Evolutionary conservation across 371 early-diverging fungal genomes (phyloP).

Genomic region (Lichtheimia hyalospora): DNA sequence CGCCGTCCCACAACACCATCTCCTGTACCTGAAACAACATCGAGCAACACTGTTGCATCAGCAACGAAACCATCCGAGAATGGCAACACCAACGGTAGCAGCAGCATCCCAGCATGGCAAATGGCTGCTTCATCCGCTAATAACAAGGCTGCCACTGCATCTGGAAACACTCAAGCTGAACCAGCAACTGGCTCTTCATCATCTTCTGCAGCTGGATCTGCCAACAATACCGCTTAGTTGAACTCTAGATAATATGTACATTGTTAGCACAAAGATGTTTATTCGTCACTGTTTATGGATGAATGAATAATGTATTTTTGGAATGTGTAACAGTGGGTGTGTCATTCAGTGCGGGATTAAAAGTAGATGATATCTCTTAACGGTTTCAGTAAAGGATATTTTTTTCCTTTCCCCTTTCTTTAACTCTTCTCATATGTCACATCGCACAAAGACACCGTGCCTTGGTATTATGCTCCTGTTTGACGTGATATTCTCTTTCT

Average conservation of each 20-base stretch:
- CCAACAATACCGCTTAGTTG: not conserved
- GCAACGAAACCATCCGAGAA: slow-evolving; percentile 25
- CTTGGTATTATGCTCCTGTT: too few relatives aligned
- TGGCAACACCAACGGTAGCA: slow-evolving; percentile 14
- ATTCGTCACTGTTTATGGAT: too few relatives aligned
- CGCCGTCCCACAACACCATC: slow-evolving; percentile 50
- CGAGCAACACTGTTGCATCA: slow-evolving; percentile 25
- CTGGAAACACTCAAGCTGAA: not conserved
- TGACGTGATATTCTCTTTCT: too few relatives aligned
- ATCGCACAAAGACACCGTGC: too few relatives aligned
- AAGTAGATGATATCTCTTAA: too few relatives aligned
- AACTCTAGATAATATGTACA: not conserved
- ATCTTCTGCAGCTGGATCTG: slow-evolving; percentile 1
- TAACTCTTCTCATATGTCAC: too few relatives aligned
- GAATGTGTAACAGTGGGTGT: too few relatives aligned
- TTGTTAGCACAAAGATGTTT: too few relatives aligned
- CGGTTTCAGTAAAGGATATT: too few relatives aligned
- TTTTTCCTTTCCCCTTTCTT: too few relatives aligned
- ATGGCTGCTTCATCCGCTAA: slow-evolving; percentile 36
- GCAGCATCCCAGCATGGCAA: slow-evolving; percentile 79
- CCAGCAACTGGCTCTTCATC: slow-evolving; percentile 1
- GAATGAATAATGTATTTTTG: too few relatives aligned
- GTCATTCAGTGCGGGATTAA: too few relatives aligned
- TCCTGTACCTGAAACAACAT: slow-evolving; percentile 25
- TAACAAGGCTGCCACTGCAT: slow-evolving; percentile 1